Percentiles rank a stretch among this genome's conserved stretches.
phyloP scores from a whole-genome alignment of 2,329 filamentous ascomycete genomes.

The Epichloe brachyelytri region DNA sequence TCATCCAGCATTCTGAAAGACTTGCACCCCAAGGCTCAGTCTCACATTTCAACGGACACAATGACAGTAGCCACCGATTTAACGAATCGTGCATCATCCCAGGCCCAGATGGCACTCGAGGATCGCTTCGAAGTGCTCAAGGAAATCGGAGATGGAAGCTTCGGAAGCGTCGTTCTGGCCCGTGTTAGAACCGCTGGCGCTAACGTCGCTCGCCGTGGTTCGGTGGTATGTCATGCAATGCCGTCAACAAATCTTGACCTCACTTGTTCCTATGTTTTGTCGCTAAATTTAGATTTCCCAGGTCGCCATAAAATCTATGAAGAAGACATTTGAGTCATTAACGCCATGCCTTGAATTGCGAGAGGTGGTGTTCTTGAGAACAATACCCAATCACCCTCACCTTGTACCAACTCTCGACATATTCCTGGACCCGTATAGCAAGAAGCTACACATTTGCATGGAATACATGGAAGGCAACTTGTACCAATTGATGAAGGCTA shows the following conservation, averaged over 20 bases:
- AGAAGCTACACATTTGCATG: conserved; percentile 96
- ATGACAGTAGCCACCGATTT: conserved; percentile 72
- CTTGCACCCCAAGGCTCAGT: not conserved
- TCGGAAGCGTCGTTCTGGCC: conserved; percentile 87
- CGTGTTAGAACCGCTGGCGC: conserved; percentile 84
- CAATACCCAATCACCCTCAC: conserved; percentile 76
- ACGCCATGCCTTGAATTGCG: conserved; percentile 81
- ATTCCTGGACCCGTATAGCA: conserved; percentile 89
- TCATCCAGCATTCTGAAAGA: not conserved
- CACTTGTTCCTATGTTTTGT: conserved; percentile 7
- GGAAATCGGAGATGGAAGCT: conserved; percentile 97
- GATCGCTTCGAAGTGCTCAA: conserved; percentile 96
- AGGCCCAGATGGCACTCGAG: conserved; percentile 57
- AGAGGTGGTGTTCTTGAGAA: conserved; percentile 92
- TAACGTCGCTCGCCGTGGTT: conserved; percentile 76
- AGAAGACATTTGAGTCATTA: conserved; percentile 96
- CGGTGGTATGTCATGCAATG: conserved; percentile 55
- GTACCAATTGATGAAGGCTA: conserved; percentile 96
- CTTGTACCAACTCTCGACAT: conserved; percentile 97
- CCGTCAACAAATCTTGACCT: conserved; percentile 3
- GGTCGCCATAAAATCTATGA: conserved; percentile 99
- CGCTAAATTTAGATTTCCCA: conserved; percentile 22
- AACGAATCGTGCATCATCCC: conserved; percentile 52
- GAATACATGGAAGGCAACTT: conserved; percentile 99
- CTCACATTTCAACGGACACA: conserved; percentile 6